These are phyloP conservation scores for Pichia exigua DNA, from an alignment of 805 yeast genomes.

Conservation along the genomic window DNA sequence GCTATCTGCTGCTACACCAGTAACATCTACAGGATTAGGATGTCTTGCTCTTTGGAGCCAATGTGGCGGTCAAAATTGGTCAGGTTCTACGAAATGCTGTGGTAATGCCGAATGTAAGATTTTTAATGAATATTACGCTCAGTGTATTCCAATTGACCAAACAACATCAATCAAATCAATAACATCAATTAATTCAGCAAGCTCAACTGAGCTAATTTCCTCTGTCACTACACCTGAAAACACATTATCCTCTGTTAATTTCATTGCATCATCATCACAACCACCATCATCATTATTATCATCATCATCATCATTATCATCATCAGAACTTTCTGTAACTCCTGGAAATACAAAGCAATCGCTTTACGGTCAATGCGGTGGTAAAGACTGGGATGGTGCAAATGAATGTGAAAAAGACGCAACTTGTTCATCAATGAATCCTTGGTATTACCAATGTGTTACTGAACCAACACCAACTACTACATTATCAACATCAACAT, in stretches of 20 bases:
- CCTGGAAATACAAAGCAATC: not conserved
- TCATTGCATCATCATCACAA: not conserved
- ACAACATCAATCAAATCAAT: not conserved
- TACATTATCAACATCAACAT: constrained; percentile 2
- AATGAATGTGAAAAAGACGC: constrained; percentile 17
- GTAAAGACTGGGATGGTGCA: constrained; percentile 12
- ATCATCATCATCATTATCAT: constrained; percentile 1
- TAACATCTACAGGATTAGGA: not conserved
- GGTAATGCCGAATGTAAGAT: constrained; percentile 16
- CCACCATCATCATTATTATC: not conserved
- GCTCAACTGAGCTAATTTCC: not conserved
- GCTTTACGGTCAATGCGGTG: constrained; percentile 19
- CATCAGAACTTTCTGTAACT: not conserved
- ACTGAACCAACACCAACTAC: constrained; percentile 2
- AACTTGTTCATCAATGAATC: constrained; percentile 16
- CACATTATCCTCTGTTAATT: not conserved
- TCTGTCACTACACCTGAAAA: too few relatives aligned
- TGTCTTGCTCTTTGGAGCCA: constrained; percentile 3
- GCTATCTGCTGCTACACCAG: not conserved
- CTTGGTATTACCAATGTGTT: constrained; percentile 19
- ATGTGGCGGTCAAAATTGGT: constrained; percentile 8
- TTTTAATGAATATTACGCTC: constrained; percentile 20
- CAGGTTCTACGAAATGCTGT: constrained; percentile 14
- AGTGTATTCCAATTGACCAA: constrained; percentile 14
- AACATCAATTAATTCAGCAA: not conserved